Percentiles rank a stretch among this genome's conserved stretches.
These are phyloP conservation scores for Rhodotorula glutinis DNA, from an alignment of 1,284 basidiomycete genomes.

Conservation along the genomic window DNA sequence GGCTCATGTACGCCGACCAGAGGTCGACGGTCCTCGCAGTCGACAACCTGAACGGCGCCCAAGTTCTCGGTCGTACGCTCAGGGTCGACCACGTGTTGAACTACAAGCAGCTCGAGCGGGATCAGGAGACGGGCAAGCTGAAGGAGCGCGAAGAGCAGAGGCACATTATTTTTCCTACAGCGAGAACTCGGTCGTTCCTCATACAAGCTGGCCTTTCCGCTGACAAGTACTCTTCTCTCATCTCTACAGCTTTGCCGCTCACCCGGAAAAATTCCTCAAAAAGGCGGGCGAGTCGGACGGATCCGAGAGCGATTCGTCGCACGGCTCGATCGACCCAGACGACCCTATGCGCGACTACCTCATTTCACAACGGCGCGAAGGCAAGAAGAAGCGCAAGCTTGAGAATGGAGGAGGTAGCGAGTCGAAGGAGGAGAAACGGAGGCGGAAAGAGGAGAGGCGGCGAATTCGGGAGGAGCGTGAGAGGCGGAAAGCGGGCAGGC, in stretches of 20 bases:
- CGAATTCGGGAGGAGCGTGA: slow-evolving; percentile 36
- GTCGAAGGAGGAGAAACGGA: slow-evolving; percentile 18
- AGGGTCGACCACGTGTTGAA: slow-evolving; percentile 84
- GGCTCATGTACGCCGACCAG: slow-evolving; percentile 99
- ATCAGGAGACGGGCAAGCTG: slow-evolving; percentile 82
- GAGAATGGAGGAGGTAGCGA: not conserved
- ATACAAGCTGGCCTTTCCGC: slow-evolving; percentile 36
- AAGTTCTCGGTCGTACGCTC: slow-evolving; percentile 60
- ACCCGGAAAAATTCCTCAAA: slow-evolving; percentile 28
- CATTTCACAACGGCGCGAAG: slow-evolving; percentile 42
- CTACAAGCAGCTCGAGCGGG: slow-evolving; percentile 81
- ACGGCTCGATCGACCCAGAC: slow-evolving; percentile 78
- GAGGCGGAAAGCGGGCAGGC: slow-evolving; percentile 43
- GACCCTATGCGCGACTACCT: slow-evolving; percentile 94
- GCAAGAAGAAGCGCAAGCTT: slow-evolving; percentile 13
- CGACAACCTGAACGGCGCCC: slow-evolving; percentile 95
- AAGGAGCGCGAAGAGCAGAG: slow-evolving; percentile 77
- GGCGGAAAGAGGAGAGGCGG: slow-evolving; percentile 24
- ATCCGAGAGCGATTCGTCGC: slow-evolving; percentile 60
- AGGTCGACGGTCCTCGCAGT: slow-evolving; percentile 92
- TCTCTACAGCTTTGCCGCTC: slow-evolving; percentile 31
- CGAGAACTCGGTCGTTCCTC: too few relatives aligned
- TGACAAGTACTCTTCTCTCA: too few relatives aligned
- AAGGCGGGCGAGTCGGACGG: slow-evolving; percentile 55
- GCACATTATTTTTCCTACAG: too few relatives aligned